Base-by-base conservation (phyloP, 1,139 yeast species). In the Geotrichum phurueaensis region DNA sequence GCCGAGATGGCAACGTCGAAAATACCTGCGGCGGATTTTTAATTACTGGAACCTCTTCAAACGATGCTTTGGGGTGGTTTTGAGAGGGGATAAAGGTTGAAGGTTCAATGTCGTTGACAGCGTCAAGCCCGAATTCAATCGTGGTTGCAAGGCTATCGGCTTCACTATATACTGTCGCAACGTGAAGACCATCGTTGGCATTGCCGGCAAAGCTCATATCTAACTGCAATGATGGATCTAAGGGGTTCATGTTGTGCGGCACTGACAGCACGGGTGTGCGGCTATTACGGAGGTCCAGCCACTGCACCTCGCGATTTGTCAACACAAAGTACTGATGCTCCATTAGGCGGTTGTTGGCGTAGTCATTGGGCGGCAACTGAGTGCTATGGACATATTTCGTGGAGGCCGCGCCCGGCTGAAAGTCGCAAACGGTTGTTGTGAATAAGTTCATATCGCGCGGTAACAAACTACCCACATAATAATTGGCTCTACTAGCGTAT, bases 231-330 rank as follows among this genome's bases (percentile, higher is more conserved):
- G 91, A 80, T 1, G 83, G 81, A 66, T 89, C 96, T 0, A 70
- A 63, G 12, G 81, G 78, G 53, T 79, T 78, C 53, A 86, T 72
- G 63, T 76, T 81, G 71, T 89, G 96, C 62, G 85, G 86, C 90
- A 92, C 86, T 0, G 91, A 81, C 2, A 89, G 67, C 9, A 83
- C 63, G 62, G 87, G 76, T 49, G 72, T 72, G 2, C 60, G 60
- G 1, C 68, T 64, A 25, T 54, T 60, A 22, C 72, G 63, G 2
- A 60, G 56, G 54, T 71, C 73, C 45, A 67, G 53, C 74, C 74
- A 71, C 18, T 58, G 52, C 18, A 73, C 49, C 15, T 65, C 63
- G 10, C 63, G 65, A 6, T 69, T 63, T 1, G 72, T 68, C 52
- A 73, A 64, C 1, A 69, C 64, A 56, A 69, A 67, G 13, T 66